Evolutionary conservation across 2,329 filamentous ascomycete genomes (phyloP).

Genomic region (Bipolaris cookei): DNA sequence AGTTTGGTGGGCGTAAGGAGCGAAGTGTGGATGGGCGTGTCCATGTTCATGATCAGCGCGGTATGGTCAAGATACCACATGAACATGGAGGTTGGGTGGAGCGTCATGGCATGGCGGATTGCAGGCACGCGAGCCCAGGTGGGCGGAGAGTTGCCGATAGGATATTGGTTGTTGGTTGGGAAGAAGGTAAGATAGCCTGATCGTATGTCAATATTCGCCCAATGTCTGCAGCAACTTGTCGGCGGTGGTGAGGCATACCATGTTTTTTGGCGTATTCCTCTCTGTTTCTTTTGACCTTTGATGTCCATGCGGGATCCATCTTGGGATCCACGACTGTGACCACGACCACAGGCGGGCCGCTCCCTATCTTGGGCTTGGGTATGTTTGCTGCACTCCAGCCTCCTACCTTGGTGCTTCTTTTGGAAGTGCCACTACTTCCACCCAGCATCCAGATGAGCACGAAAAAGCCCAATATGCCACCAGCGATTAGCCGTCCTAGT

Average conservation of each 20-base stretch:
- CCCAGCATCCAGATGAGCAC: conserved; percentile 47
- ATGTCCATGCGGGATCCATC: conserved; percentile 70
- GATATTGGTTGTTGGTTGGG: conserved; percentile 76
- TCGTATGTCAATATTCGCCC: background rate
- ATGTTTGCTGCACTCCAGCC: conserved; percentile 26
- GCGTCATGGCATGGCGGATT: conserved; percentile 84
- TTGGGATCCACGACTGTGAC: conserved; percentile 82
- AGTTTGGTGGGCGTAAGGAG: conserved; percentile 72
- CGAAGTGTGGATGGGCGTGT: conserved; percentile 70
- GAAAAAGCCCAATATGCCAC: conserved; percentile 64
- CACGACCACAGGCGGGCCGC: conserved; percentile 68
- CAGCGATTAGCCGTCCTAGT: conserved; percentile 64
- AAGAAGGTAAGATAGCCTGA: conserved; percentile 88
- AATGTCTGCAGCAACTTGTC: background rate
- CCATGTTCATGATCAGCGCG: conserved; percentile 86
- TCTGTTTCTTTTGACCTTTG: conserved; percentile 80
- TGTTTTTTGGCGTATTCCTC: conserved; percentile 83
- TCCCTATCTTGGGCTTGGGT: conserved; percentile 50
- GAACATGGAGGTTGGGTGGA: conserved; percentile 76
- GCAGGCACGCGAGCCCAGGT: conserved; percentile 84
- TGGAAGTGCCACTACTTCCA: conserved; percentile 31
- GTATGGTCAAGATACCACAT: conserved; percentile 89
- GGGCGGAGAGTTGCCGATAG: conserved; percentile 61
- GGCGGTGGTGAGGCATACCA: conserved; percentile 59
- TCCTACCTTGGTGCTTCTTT: conserved; percentile 15